Evolutionary conservation across 306 rosid species (phyloP).

Genomic region (Erythrophleum fordii): DNA sequence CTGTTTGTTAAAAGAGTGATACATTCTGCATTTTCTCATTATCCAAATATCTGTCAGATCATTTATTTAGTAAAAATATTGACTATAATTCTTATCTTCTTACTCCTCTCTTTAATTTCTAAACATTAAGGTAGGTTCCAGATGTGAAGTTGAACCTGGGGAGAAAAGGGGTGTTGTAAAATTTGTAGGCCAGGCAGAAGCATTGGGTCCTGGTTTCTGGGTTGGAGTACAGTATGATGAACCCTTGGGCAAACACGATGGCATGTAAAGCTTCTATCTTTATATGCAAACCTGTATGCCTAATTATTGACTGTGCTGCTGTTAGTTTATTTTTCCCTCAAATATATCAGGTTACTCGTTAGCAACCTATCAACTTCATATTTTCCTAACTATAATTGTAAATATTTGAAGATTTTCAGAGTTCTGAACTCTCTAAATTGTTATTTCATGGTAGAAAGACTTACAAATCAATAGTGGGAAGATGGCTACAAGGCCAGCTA

Average conservation of each 20-base stretch:
- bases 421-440: not conserved
- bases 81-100: constrained; percentile 6
- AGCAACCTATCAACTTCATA: not conserved
- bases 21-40: constrained; percentile 29
- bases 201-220: constrained; percentile 93
- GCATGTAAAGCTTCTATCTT: constrained; percentile 66
- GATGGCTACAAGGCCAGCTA: no score
- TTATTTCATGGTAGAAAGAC: not conserved
- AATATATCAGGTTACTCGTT: constrained; percentile 3
- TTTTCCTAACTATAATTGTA: not conserved
- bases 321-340: constrained; percentile 3
- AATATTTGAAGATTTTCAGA: not conserved
- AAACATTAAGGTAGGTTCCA: constrained; percentile 74
- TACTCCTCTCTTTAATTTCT: constrained; percentile 21
- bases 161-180: constrained; percentile 80
- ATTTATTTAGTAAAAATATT: not conserved
- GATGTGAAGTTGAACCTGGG: constrained; percentile 96
- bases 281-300: not conserved
- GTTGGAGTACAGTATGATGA: constrained; percentile 94
- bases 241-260: constrained; percentile 97
- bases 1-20: not conserved
- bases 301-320: not conserved
- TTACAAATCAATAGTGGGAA: not conserved
- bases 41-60: not conserved
- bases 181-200: constrained; percentile 77